Conservation (phyloP, 208 protist genomes). For the Strigomonas galati region DNA sequence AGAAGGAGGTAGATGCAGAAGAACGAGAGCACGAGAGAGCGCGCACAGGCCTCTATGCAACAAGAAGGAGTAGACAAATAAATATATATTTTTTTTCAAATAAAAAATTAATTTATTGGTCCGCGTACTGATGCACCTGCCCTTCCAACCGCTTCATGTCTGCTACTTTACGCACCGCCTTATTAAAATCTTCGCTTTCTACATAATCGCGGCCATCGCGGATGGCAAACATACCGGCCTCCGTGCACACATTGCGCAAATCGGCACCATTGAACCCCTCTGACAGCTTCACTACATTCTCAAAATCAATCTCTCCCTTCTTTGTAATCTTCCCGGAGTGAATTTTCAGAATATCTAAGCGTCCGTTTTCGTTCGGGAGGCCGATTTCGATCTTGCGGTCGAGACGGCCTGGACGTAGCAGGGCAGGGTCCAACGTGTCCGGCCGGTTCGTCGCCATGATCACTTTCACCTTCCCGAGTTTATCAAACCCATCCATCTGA, state of each 20-base stretch:
- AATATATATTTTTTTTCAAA: slow-evolving; percentile 11
- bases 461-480: slow-evolving; percentile 98
- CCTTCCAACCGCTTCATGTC: slow-evolving; percentile 99
- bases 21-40: neutral
- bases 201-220: slow-evolving; percentile 96
- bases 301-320: slow-evolving; percentile 98
- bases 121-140: slow-evolving; percentile 79
- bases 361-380: slow-evolving; percentile 97
- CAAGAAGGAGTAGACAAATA: neutral
- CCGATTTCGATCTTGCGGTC: slow-evolving; percentile 98
- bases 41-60: too few species aligned
- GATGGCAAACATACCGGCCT: slow-evolving; percentile 99
- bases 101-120: slow-evolving; percentile 51
- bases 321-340: slow-evolving; percentile 96
- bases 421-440: slow-evolving; percentile 95
- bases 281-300: slow-evolving; percentile 98
- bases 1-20: too few species aligned
- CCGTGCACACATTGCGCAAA: slow-evolving; percentile 98
- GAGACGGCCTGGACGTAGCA: slow-evolving; percentile 96
- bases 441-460: slow-evolving; percentile 99
- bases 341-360: slow-evolving; percentile 98
- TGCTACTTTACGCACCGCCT: slow-evolving; percentile 97
- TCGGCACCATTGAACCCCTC: slow-evolving; percentile 99
- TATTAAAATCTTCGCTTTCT: slow-evolving; percentile 99
- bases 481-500: slow-evolving; percentile 99